Evolutionary conservation across 164 flowering plant species (phyloP), one percentile per base, ranked within the genome.

Genomic region (Vitis cinerea): DNA sequence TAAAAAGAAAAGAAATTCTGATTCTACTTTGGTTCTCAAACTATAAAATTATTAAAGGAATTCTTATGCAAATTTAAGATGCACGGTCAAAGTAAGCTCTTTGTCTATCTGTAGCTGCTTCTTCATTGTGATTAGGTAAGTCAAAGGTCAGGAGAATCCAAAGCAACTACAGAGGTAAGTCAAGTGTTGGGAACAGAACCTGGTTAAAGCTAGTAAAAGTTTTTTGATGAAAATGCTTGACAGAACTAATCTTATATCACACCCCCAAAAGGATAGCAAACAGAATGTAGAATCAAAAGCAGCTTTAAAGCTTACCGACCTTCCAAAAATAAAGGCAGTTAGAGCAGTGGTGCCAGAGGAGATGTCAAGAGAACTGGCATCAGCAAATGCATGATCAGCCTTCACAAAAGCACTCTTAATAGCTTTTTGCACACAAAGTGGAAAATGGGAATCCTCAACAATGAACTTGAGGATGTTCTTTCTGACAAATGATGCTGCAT

Each of bases 341-440:
- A 94, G 75, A n/a, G 92, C 99, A 23, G 99, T 94, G 27, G 99
- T 94, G 67, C 99, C 97, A 61, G 99, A 94, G 23, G 99, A 87
- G 55, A 79, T 88, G 74, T 94, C 97, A 6, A 90, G 83, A 56
- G 88, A 80, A 75, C 69, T 70, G 30, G 80, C 79, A 80, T 94
- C 95, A 8, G 97, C 97, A 84, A 92, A 89, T 48, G 90, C 97
- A 80, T 87, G 80, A 76, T 94, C 98, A 65, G 88, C 90, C 74
- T 79, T 87, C 37, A 84, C 56, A 78, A 83, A 94, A 37, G 97
- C 99, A 79, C 83, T 89, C 72, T 71, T 86, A 17, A 94, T 74
- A 49, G 99, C 97, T 70, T 86, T 86, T 70, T 87, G 81, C 66
- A 87, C 69, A 72, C 81, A 78, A n/a, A 62, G 55, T 23, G 97